phyloP scores from a whole-genome alignment of 371 early-diverging fungal species.

The Zychaea mexicana region DNA sequence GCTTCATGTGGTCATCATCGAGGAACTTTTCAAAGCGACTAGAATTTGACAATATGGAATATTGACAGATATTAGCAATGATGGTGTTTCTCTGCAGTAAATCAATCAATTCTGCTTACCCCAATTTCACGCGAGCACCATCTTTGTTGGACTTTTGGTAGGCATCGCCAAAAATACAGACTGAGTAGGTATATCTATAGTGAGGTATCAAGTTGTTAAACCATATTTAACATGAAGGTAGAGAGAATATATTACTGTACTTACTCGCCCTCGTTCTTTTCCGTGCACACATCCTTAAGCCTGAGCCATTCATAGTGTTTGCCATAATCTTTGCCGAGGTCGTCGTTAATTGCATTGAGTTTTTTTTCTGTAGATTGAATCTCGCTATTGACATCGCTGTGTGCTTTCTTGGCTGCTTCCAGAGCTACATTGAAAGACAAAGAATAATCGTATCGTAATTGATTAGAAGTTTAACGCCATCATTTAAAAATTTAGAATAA shows the following conservation, averaged over 20 bases:
- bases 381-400: constrained; percentile 41
- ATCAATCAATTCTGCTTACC: constrained; percentile 54
- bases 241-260: constrained; percentile 20
- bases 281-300: constrained; percentile 70
- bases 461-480: too few species aligned
- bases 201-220: not conserved
- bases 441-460: too few species aligned
- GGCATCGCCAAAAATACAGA: constrained; percentile 81
- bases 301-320: constrained; percentile 59
- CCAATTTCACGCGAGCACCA: constrained; percentile 61
- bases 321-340: constrained; percentile 66
- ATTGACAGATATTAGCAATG: too few species aligned
- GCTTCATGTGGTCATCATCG: constrained; percentile 45
- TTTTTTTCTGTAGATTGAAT: constrained; percentile 33
- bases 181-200: constrained; percentile 76
- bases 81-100: constrained; percentile 4
- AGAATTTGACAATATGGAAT: too few species aligned
- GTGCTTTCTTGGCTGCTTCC: constrained; percentile 35
- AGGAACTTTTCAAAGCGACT: constrained; percentile 40
- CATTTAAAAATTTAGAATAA: not conserved
- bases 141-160: constrained; percentile 72
- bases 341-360: constrained; percentile 36
- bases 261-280: constrained; percentile 74
- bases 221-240: not conserved
- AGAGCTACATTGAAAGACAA: too few species aligned